Conservation (phyloP, 139 green algal species). For the Marvania coccoides region DNA sequence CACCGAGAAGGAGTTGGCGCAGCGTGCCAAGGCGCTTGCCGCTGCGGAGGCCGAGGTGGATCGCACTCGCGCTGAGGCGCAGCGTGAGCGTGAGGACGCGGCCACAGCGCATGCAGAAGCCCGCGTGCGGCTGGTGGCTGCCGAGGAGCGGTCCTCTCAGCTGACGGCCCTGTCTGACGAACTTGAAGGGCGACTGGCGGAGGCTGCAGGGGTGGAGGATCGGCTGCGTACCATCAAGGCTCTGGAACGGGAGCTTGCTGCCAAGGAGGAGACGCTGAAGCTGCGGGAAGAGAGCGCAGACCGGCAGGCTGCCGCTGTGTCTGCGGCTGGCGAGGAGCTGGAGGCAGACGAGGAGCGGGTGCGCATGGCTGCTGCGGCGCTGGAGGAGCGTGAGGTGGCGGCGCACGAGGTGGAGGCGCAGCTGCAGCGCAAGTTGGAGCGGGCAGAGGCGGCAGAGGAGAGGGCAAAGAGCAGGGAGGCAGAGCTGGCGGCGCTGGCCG, state of each 20-base stretch:
- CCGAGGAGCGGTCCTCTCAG: conserved; percentile 10
- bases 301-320: not conserved
- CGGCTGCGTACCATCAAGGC: not conserved
- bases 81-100: conserved; percentile 4
- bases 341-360: not conserved
- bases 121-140: not conserved
- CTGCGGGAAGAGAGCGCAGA: conserved; percentile 1
- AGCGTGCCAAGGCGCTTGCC: not conserved
- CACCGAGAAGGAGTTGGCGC: conserved; percentile 2
- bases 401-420: not conserved
- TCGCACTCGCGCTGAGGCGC: not conserved
- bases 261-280: conserved; percentile 9
- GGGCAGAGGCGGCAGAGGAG: not conserved
- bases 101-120: not conserved
- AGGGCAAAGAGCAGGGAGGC: not conserved
- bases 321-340: not conserved
- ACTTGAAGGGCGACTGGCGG: not conserved
- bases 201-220: conserved; percentile 4
- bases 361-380: not conserved
- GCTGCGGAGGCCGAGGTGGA: not conserved
- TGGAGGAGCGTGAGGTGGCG: not conserved
- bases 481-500: not conserved
- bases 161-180: conserved; percentile 11
- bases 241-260: not conserved
- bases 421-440: not conserved